Evolutionary conservation across 2,329 filamentous ascomycete genomes (phyloP).

Genomic region (Exutisphaerella laricina): DNA sequence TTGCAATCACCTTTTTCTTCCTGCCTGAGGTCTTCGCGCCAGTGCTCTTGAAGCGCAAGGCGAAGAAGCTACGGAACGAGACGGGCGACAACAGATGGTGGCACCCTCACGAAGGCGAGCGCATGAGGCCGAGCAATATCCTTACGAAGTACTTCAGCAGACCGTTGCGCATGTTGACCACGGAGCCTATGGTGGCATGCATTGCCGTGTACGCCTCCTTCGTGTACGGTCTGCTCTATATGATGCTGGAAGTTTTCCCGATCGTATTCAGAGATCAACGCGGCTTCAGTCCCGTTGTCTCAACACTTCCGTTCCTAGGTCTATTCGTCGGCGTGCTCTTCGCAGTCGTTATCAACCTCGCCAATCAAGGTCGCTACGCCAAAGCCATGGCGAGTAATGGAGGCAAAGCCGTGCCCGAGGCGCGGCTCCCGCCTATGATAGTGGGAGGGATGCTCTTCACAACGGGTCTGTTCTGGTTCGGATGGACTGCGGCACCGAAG

Average conservation of each 20-base stretch:
- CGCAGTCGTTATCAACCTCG: conserved; percentile 39
- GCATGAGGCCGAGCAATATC: conserved; percentile 38
- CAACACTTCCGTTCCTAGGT: conserved; percentile 36
- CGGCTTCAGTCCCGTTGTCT: conserved; percentile 39
- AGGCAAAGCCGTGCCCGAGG: conserved; percentile 33
- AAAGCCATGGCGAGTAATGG: conserved; percentile 35
- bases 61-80: conserved; percentile 34
- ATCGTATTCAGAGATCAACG: conserved; percentile 44
- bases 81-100: conserved; percentile 38
- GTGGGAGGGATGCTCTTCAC: conserved; percentile 41
- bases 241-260: conserved; percentile 45
- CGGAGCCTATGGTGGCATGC: conserved; percentile 45
- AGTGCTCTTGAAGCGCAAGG: conserved; percentile 38
- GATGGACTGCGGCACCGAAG: conserved; percentile 20
- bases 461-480: conserved; percentile 18
- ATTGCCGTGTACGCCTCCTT: conserved; percentile 21
- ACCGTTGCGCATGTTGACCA: conserved; percentile 42
- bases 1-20: conserved; percentile 27
- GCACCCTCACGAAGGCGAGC: conserved; percentile 43
- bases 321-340: conserved; percentile 40
- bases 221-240: conserved; percentile 44
- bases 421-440: conserved; percentile 42
- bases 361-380: conserved; percentile 45
- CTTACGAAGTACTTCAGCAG: conserved; percentile 41
- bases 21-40: conserved; percentile 40